Conservation (phyloP, 495 filamentous ascomycete species). For the Xylaria venustula region DNA sequence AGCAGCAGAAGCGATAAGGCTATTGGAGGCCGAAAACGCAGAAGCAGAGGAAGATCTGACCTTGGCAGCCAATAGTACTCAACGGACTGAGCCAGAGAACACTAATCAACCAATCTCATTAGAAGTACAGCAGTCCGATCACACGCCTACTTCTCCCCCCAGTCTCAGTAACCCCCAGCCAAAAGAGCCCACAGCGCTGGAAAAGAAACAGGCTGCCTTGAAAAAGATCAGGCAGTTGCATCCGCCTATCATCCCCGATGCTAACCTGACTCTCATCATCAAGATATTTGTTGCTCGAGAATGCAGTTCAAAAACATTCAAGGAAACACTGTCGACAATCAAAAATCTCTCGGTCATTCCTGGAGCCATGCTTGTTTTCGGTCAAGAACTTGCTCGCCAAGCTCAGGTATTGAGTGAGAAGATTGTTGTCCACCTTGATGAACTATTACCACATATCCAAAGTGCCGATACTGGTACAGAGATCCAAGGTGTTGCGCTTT, state of each 20-base stretch:
- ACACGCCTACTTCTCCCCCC: slow-evolving; percentile 27
- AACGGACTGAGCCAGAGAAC: slow-evolving; percentile 16
- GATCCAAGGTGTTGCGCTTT: slow-evolving; percentile 87
- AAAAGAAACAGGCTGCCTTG: slow-evolving; percentile 53
- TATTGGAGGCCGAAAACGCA: slow-evolving; percentile 45
- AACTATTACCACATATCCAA: slow-evolving; percentile 83
- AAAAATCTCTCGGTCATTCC: slow-evolving; percentile 95
- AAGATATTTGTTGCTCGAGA: slow-evolving; percentile 94
- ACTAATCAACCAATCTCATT: slow-evolving; percentile 22
- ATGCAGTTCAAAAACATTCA: slow-evolving; percentile 94
- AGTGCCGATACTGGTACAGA: slow-evolving; percentile 86
- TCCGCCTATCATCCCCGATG: slow-evolving; percentile 83
- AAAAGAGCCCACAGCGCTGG: slow-evolving; percentile 46
- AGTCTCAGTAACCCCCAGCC: slow-evolving; percentile 22
- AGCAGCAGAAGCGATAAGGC: slow-evolving; percentile 57
- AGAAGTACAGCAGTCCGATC: slow-evolving; percentile 6
- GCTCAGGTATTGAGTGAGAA: slow-evolving; percentile 79
- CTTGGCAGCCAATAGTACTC: slow-evolving; percentile 14
- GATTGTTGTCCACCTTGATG: slow-evolving; percentile 80
- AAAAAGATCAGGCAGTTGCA: slow-evolving; percentile 74
- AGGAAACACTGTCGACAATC: slow-evolving; percentile 94
- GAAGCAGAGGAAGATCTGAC: slow-evolving; percentile 25
- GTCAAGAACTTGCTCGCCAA: slow-evolving; percentile 82
- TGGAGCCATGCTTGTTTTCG: slow-evolving; percentile 85
- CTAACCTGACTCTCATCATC: slow-evolving; percentile 88